A percentile compares a stretch with the other conserved stretches of the same genome.
Conservation (phyloP, 2,329 filamentous ascomycete species). For the Cryphonectria radicalis region DNA sequence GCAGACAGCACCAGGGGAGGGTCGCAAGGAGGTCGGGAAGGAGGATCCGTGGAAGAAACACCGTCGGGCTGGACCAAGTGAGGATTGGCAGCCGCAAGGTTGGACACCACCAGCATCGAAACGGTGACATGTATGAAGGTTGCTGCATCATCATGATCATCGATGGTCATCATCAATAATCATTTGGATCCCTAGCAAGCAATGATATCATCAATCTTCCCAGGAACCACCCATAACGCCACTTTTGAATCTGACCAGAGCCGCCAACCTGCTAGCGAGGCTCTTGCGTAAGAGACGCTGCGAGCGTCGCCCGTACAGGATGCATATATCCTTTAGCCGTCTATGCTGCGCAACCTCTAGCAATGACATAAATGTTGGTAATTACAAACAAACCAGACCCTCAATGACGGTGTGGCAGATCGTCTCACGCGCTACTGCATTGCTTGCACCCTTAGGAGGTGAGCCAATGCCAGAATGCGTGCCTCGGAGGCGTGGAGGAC, state of each 20-base stretch:
- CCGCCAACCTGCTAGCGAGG: neutral
- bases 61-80: constrained; percentile 57
- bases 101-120: constrained; percentile 53
- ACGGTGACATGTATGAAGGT: constrained; percentile 34
- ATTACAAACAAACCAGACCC: neutral
- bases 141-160: neutral
- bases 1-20: neutral
- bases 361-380: neutral
- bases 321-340: neutral
- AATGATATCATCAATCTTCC: neutral
- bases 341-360: neutral
- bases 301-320: neutral
- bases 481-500: constrained; percentile 24
- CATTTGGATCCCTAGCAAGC: neutral
- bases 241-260: neutral
- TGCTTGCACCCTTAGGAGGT: constrained; percentile 17
- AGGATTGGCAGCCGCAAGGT: constrained; percentile 69
- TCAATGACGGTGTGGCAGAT: neutral
- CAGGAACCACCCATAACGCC: constrained; percentile 8
- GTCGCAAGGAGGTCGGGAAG: constrained; percentile 15
- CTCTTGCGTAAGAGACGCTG: neutral
- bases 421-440: neutral
- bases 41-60: constrained; percentile 63
- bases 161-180: constrained; percentile 9
- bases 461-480: constrained; percentile 20